Evolutionary conservation across 1,284 basidiomycete species (phyloP), one percentile per base, ranked within the genome.

Genomic region (Sporisorium exsertum): DNA sequence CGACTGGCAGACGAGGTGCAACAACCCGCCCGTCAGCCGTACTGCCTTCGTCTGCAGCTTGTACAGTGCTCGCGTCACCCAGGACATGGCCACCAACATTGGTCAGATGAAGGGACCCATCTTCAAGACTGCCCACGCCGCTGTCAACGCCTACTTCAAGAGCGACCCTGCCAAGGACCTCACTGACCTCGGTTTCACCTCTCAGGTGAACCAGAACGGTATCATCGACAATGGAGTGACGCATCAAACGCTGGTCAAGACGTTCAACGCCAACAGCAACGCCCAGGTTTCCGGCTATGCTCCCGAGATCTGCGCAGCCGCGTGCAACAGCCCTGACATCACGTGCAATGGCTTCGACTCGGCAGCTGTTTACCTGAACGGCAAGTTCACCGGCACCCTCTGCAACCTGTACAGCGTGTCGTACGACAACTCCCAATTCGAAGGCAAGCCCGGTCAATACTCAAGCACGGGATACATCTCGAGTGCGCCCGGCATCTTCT

Each of bases 371-470:
- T 49, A 49, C 46, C 26, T 12, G 26, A 24, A 49, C 24, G 46
- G 46, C 46, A 27, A n/a, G 10, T 49, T 49, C 16, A 24, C 26
- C 13, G 46, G 46, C 2, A 49, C 46, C 24, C 46, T 49, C 24
- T 49, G 46, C 46, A 49, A 49, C 16, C 46, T 49, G 46, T 49
- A 49, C 46, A 49, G 46, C 46, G 24, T 12, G 22, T 12, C 46
- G 24, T 49, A 27, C 24, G 46, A n/a, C 43, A 22, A 10, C 24
- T 27, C 24, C 5, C 9, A 26, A 5, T 22, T 6, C 13, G 24
- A n/a, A 6, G 46, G 20, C 46, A 49, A 49, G 26, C 20, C 20
- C 24, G 46, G 46, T 27, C 46, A 49, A 27, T 49, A 49, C 46
- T 24, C 46, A 4, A 15, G 3, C 9, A 10, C 46, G 5, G 46